Evolutionary conservation across 108 stramenopile species (phyloP), one percentile per base, ranked within the genome.

Genomic region (Skeletonema menzelii): DNA sequence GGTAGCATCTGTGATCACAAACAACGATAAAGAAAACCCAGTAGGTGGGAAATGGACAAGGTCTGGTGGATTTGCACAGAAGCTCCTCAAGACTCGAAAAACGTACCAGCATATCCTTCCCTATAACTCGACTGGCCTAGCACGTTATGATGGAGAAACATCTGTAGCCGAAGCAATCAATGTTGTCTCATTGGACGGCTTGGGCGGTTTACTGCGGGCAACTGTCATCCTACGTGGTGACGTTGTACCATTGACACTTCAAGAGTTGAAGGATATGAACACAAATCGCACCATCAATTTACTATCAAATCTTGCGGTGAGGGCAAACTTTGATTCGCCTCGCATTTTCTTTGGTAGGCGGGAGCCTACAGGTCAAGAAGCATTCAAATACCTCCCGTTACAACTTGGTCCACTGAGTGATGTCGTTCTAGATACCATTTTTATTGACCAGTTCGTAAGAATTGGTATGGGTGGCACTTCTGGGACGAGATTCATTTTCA

Each of bases 31-130:
- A 17, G 85, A 91, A 2, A 89, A 89, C 72, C 91, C 91, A 8
- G 91, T 89, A 20, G 91, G 91, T 22, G 91, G 91, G 5, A 88
- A 88, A 72, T 92, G 91, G 91, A 89, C 91, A 30, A 84, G 91
- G 13, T 58, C 75, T 3, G 82, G 63, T 19, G 76, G 83, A 40
- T 20, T 75, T 1, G 75, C 75, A 0, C 87, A 87, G 67, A 81
- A 78, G 59, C 49, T 92, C 17, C 75, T 85, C 30, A 35, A 22
- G 13, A 84, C 85, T 5, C 14, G 82, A 47, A 77, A 74, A 22
- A 82, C 87, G 0, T 79, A 82, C 63, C 91, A 92, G 69, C 91
- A 92, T 42, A 58, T 92, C 0, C 57, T 92, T 30, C 88, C 87
- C 0, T 40, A 65, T 65, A 85, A 82, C 64, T 28, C 68, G 19